Evolutionary conservation across 176 grass and related monocot species (phyloP).

Genomic region (Aegilops umbellulata): DNA sequence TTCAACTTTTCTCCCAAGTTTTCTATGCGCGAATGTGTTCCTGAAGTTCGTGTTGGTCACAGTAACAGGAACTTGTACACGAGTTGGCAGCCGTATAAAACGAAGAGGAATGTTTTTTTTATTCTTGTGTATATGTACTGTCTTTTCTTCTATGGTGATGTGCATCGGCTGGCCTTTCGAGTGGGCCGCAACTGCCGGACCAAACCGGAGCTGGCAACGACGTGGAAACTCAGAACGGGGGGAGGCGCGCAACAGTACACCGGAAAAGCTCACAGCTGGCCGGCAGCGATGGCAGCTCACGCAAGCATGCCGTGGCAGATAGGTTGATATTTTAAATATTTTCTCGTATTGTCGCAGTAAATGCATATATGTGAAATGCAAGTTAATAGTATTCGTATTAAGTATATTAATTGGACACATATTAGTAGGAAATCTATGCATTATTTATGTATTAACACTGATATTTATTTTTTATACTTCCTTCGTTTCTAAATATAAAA

Average conservation of each 20-base stretch:
- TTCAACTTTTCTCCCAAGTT: neutral
- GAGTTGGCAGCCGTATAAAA: neutral
- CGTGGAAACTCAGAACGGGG: neutral
- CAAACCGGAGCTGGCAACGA: conserved; percentile 10
- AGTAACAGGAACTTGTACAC: too few relatives aligned
- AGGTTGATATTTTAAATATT: too few relatives aligned
- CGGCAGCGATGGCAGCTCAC: neutral
- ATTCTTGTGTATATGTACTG: too few relatives aligned
- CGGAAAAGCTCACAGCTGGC: neutral
- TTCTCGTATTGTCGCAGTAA: too few relatives aligned
- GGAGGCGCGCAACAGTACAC: neutral
- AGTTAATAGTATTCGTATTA: too few relatives aligned
- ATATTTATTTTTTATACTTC: too few relatives aligned
- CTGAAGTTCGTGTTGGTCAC: neutral
- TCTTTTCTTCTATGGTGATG: neutral
- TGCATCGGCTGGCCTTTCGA: neutral
- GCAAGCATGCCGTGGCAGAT: neutral
- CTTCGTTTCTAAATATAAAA: too few relatives aligned
- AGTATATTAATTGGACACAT: too few relatives aligned
- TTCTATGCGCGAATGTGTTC: neutral
- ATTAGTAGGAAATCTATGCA: too few relatives aligned
- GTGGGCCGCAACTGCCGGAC: neutral
- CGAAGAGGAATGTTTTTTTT: too few relatives aligned
- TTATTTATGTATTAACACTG: too few relatives aligned
- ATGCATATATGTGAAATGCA: too few relatives aligned